Conservation (phyloP, 2,329 filamentous ascomycete species). For the Stagonosporopsis tanaceti region DNA sequence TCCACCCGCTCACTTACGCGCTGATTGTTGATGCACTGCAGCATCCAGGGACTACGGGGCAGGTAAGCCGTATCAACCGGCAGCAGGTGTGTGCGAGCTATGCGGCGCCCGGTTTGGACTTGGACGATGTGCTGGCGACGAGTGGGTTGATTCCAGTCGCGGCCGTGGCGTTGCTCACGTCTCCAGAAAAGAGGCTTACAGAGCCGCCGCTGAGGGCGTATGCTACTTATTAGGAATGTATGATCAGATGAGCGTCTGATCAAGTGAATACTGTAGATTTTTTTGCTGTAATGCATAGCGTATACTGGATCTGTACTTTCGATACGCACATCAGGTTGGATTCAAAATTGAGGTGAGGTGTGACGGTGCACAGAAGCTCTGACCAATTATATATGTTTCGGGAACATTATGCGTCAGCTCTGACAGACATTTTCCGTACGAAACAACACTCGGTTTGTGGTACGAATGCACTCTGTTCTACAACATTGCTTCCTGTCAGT, state of each 20-base stretch:
- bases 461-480: neutral
- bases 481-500: neutral
- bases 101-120: constrained; percentile 51
- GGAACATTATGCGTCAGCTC: neutral
- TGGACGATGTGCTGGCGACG: constrained; percentile 57
- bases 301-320: neutral
- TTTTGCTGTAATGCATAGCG: neutral
- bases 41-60: constrained; percentile 57
- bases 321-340: neutral
- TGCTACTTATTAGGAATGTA: constrained; percentile 3
- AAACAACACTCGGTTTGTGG: neutral
- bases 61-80: constrained; percentile 51
- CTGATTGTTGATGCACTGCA: constrained; percentile 59
- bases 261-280: neutral
- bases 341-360: neutral
- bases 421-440: neutral
- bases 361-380: neutral
- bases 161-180: constrained; percentile 39
- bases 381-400: neutral
- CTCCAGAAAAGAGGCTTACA: constrained; percentile 37
- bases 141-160: constrained; percentile 54
- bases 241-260: neutral
- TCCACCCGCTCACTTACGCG: constrained; percentile 57
- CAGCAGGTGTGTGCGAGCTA: constrained; percentile 50
- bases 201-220: constrained; percentile 48